Conservation (phyloP, 495 filamentous ascomycete species). For the Xylaria acuta region DNA sequence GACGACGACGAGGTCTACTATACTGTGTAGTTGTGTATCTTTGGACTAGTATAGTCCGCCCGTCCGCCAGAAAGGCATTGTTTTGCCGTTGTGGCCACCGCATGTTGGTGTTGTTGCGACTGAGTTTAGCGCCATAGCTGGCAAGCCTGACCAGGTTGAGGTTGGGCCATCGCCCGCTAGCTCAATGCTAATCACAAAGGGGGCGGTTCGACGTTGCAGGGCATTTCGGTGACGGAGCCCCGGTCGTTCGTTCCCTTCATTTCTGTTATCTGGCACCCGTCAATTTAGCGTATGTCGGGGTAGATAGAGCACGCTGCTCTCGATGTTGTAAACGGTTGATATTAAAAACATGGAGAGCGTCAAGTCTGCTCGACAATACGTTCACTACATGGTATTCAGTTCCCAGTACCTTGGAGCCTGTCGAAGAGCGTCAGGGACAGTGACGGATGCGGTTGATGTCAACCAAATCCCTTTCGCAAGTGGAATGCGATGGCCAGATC, state of each 20-base stretch:
- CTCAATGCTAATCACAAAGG: not conserved
- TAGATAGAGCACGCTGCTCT: not conserved
- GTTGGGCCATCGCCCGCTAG: not conserved
- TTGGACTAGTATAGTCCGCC: not conserved
- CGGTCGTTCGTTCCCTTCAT: constrained; percentile 18
- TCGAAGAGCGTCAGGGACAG: not conserved
- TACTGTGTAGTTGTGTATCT: not conserved
- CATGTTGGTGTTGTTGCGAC: not conserved
- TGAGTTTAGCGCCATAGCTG: not conserved
- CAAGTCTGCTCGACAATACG: not conserved
- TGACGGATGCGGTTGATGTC: constrained; percentile 1
- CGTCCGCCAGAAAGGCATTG: not conserved
- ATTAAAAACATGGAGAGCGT: not conserved
- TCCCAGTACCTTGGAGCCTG: constrained; percentile 10
- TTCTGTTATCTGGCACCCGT: constrained; percentile 12
- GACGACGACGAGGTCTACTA: not conserved
- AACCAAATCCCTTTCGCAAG: constrained; percentile 2
- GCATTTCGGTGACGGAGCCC: constrained; percentile 6
- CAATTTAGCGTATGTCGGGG: not conserved
- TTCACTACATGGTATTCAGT: not conserved
- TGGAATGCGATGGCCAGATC: not conserved
- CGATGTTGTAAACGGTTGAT: not conserved
- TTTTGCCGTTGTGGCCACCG: not conserved
- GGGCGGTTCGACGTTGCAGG: not conserved
- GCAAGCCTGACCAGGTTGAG: not conserved